Evolutionary conservation across 805 yeast genomes (phyloP).

Genomic region (Wickerhamomyces strasburgensis): DNA sequence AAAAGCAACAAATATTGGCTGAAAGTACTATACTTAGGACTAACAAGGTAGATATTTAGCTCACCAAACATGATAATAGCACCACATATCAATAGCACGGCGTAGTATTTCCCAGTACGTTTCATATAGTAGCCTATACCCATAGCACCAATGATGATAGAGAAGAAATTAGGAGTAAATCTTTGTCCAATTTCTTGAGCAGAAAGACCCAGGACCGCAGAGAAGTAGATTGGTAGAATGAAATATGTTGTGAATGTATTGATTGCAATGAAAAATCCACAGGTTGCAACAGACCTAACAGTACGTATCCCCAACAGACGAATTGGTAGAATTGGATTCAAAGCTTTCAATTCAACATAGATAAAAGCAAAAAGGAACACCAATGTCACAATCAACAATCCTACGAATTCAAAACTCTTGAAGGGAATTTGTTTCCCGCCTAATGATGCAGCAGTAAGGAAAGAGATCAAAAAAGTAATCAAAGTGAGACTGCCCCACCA

Average conservation of each 20-base stretch:
- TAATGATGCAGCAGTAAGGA: slow-evolving; percentile 45
- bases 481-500: slow-evolving; percentile 43
- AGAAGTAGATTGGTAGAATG: slow-evolving; percentile 55
- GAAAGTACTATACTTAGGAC: slow-evolving; percentile 29
- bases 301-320: slow-evolving; percentile 48
- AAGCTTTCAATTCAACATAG: slow-evolving; percentile 35
- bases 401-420: slow-evolving; percentile 28
- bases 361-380: slow-evolving; percentile 37
- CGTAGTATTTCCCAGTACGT: slow-evolving; percentile 52
- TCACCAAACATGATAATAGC: slow-evolving; percentile 41
- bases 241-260: slow-evolving; percentile 39
- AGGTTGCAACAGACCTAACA: slow-evolving; percentile 54
- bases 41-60: slow-evolving; percentile 28
- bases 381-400: slow-evolving; percentile 29
- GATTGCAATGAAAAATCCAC: slow-evolving; percentile 47
- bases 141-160: slow-evolving; percentile 51
- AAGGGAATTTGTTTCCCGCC: slow-evolving; percentile 45
- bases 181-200: slow-evolving; percentile 55
- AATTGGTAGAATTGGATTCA: slow-evolving; percentile 59
- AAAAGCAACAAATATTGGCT: slow-evolving; percentile 38
- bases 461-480: slow-evolving; percentile 37
- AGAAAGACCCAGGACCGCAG: slow-evolving; percentile 45
- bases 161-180: slow-evolving; percentile 53
- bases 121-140: slow-evolving; percentile 60
- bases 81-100: slow-evolving; percentile 37